Conservation (phyloP, 2,329 filamentous ascomycete genomes). For the Fusarium sp. region DNA sequence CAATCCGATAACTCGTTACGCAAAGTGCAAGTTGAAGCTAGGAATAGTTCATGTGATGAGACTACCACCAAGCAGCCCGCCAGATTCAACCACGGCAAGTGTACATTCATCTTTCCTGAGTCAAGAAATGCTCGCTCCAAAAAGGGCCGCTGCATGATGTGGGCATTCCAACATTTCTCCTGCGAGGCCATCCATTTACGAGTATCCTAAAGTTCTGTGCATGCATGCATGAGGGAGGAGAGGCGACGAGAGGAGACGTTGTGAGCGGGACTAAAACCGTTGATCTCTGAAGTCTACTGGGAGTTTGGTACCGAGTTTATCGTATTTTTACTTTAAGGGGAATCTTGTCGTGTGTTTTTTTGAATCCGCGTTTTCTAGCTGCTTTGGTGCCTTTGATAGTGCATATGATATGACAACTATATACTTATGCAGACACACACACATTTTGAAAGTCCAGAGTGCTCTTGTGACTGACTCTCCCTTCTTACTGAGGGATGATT, state of each 20-base stretch:
- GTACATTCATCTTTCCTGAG: not conserved
- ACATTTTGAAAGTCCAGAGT: not conserved
- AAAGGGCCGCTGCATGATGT: not conserved
- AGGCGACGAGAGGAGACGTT: not conserved
- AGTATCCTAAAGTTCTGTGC: slow-evolving; percentile 8
- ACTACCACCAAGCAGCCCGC: not conserved
- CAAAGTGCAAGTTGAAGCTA: slow-evolving; percentile 15
- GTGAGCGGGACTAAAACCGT: slow-evolving; percentile 19
- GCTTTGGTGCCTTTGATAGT: slow-evolving; percentile 3
- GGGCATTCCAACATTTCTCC: slow-evolving; percentile 4
- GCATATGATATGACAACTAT: slow-evolving; percentile 10
- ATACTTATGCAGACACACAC: not conserved
- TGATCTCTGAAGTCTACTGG: slow-evolving; percentile 1
- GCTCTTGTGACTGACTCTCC: not conserved
- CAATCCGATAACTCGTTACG: slow-evolving; percentile 31
- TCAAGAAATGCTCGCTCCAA: not conserved
- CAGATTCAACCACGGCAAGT: not conserved
- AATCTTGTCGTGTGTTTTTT: not conserved
- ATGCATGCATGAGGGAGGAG: slow-evolving; percentile 13
- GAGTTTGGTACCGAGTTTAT: slow-evolving; percentile 3
- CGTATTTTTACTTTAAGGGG: not conserved
- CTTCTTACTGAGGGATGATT: slow-evolving; percentile 15
- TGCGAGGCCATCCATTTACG: not conserved
- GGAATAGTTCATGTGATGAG: slow-evolving; percentile 5
- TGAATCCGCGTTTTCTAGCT: slow-evolving; percentile 7